Percentiles rank a stretch among this genome's conserved stretches.
phyloP scores from a whole-genome alignment of 1,139 yeast genomes.

The Blastobotrys buckinghamii region DNA sequence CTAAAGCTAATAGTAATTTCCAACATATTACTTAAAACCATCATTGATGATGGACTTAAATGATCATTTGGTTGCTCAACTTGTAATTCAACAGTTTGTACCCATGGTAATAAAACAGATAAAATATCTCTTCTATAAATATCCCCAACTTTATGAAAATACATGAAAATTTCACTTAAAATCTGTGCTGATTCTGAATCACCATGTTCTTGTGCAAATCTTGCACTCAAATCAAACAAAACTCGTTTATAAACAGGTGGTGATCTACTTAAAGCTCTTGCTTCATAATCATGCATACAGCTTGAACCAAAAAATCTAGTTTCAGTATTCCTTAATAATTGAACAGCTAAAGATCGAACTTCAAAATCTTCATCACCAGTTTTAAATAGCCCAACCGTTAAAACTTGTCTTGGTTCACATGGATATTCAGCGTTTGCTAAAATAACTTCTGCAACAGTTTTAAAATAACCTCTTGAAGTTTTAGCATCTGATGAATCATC shows the following conservation, averaged over 20 bases:
- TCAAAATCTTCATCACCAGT: conserved; percentile 59
- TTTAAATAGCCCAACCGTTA: conserved; percentile 62
- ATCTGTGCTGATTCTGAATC: conserved; percentile 49
- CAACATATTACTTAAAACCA: conserved; percentile 78
- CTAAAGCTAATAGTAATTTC: conserved; percentile 80
- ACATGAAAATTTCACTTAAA: conserved; percentile 67
- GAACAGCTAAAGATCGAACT: conserved; percentile 59
- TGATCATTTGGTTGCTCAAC: conserved; percentile 46
- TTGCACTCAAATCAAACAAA: conserved; percentile 58
- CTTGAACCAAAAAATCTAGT: conserved; percentile 43
- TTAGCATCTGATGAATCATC: conserved; percentile 35
- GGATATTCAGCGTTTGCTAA: conserved; percentile 40
- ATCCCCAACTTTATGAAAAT: conserved; percentile 56
- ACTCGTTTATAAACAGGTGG: conserved; percentile 75
- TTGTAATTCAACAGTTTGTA: conserved; percentile 66
- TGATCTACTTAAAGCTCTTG: conserved; percentile 59
- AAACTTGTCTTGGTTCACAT: conserved; percentile 48
- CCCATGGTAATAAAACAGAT: conserved; percentile 84
- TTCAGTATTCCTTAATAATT: conserved; percentile 53
- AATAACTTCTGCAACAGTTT: conserved; percentile 61
- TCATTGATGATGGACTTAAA: conserved; percentile 34
- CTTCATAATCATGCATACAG: conserved; percentile 46
- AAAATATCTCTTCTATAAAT: conserved; percentile 68
- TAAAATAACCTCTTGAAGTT: conserved; percentile 59
- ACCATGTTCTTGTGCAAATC: conserved; percentile 53